Evolutionary conservation across 108 stramenopile genomes (phyloP).

Genomic region (Fragilaria radians): DNA sequence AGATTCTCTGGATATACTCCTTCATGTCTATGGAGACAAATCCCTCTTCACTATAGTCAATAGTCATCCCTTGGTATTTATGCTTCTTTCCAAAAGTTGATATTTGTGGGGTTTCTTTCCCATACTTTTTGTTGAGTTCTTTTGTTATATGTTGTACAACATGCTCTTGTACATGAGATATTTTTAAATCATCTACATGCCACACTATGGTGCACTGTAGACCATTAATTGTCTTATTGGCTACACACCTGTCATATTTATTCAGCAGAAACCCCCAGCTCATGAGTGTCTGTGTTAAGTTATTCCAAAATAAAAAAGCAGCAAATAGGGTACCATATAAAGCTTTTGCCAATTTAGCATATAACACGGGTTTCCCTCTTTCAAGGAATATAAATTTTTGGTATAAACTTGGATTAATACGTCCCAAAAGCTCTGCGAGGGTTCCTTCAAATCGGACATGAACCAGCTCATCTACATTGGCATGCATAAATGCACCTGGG

Average conservation of each 20-base stretch:
- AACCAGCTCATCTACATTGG: slow-evolving; percentile 13
- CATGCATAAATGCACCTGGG: slow-evolving; percentile 34
- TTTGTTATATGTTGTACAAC: slow-evolving; percentile 6
- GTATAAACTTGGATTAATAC: slow-evolving; percentile 15
- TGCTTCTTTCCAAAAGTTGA: slow-evolving; percentile 5
- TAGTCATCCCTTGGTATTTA: slow-evolving; percentile 31
- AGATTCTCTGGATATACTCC: slow-evolving; percentile 7
- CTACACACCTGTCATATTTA: slow-evolving; percentile 35
- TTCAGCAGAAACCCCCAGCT: slow-evolving; percentile 27
- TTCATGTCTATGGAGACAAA: slow-evolving; percentile 12
- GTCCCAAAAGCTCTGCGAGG: slow-evolving; percentile 5
- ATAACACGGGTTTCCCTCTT: slow-evolving; percentile 13
- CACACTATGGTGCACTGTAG: slow-evolving; percentile 18
- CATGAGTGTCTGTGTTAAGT: background rate
- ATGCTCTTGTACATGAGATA: slow-evolving; percentile 14
- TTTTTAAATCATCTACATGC: slow-evolving; percentile 28
- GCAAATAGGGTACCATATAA: slow-evolving; percentile 15
- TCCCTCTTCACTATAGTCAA: slow-evolving; percentile 11
- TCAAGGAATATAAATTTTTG: slow-evolving; percentile 7
- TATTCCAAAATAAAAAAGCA: slow-evolving; percentile 16
- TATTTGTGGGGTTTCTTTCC: slow-evolving; percentile 11
- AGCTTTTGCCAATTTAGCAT: slow-evolving; percentile 17
- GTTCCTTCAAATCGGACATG: slow-evolving; percentile 7
- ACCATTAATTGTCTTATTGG: slow-evolving; percentile 16
- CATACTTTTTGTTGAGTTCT: slow-evolving; percentile 8